Evolutionary conservation across 306 rosid species (phyloP).

Genomic region (Gleditsia sinensis): DNA sequence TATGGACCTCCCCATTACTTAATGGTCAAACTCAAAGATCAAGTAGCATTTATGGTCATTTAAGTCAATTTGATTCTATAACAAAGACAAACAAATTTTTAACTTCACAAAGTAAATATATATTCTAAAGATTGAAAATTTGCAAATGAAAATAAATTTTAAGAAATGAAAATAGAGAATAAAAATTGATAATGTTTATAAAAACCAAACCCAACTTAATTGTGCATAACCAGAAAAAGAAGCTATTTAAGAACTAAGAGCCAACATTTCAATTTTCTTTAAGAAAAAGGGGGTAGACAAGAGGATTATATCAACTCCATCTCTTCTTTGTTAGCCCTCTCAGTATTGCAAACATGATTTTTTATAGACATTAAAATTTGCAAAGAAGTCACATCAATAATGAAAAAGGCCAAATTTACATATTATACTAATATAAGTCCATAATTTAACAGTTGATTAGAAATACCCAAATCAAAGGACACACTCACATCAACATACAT

Average conservation of each 20-base stretch:
- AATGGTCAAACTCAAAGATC: too few relatives aligned
- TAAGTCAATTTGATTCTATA: too few relatives aligned
- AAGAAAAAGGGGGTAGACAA: background rate
- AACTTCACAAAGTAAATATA: too few relatives aligned
- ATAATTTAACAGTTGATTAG: background rate
- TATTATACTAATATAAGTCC: background rate
- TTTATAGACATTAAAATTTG: background rate
- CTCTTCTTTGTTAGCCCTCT: background rate
- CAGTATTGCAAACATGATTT: background rate
- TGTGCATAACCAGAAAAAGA: background rate
- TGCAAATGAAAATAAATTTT: too few relatives aligned
- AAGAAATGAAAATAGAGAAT: too few relatives aligned
- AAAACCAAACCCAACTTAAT: too few relatives aligned
- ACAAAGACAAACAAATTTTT: too few relatives aligned
- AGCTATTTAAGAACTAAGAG: background rate
- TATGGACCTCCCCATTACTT: too few relatives aligned
- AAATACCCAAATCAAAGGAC: background rate
- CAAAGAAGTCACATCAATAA: background rate
- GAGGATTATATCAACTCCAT: background rate
- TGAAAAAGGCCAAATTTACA: background rate
- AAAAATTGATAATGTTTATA: too few relatives aligned
- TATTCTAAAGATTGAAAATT: too few relatives aligned
- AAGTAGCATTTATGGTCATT: too few relatives aligned
- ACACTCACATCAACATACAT: background rate
- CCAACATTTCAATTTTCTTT: background rate